Percentiles rank a stretch among this genome's conserved stretches.
phyloP scores from a whole-genome alignment of 768 basidiomycete species.

The Scleroderma bovista region DNA sequence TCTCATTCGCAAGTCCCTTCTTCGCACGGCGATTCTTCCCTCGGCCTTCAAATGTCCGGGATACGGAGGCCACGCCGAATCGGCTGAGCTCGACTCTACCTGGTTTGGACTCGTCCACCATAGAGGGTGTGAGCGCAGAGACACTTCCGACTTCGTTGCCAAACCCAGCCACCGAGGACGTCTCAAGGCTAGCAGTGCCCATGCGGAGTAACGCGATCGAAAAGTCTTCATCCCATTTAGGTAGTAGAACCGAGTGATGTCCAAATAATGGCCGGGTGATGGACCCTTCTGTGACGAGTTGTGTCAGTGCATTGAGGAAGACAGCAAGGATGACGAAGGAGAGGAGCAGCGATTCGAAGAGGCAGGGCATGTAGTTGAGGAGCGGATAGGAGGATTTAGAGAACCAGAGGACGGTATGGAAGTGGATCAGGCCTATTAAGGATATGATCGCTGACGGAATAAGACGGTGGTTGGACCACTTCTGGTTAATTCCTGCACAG shows the following conservation, averaged over 20 bases:
- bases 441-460: slow-evolving; percentile 63
- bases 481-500: slow-evolving; percentile 55
- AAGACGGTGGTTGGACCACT: slow-evolving; percentile 62
- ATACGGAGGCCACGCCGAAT: slow-evolving; percentile 37
- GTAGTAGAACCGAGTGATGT: slow-evolving; percentile 33
- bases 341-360: slow-evolving; percentile 63
- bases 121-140: slow-evolving; percentile 15
- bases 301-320: slow-evolving; percentile 56
- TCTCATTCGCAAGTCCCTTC: slow-evolving; percentile 47
- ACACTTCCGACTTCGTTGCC: slow-evolving; percentile 69
- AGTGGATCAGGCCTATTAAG: slow-evolving; percentile 56
- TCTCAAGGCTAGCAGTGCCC: slow-evolving; percentile 71
- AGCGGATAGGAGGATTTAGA: slow-evolving; percentile 53
- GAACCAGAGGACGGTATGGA: slow-evolving; percentile 55
- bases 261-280: slow-evolving; percentile 59
- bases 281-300: slow-evolving; percentile 56
- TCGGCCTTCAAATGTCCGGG: slow-evolving; percentile 21
- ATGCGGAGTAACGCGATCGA: slow-evolving; percentile 64
- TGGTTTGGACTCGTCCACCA: slow-evolving; percentile 16
- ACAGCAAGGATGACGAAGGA: slow-evolving; percentile 53
- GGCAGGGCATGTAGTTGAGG: slow-evolving; percentile 67
- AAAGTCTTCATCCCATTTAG: slow-evolving; percentile 69
- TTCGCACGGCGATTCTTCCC: slow-evolving; percentile 19
- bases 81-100: slow-evolving; percentile 37
- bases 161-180: slow-evolving; percentile 64